Conservation (phyloP, 306 rosid species). For the Trichosanthes truncata region DNA sequence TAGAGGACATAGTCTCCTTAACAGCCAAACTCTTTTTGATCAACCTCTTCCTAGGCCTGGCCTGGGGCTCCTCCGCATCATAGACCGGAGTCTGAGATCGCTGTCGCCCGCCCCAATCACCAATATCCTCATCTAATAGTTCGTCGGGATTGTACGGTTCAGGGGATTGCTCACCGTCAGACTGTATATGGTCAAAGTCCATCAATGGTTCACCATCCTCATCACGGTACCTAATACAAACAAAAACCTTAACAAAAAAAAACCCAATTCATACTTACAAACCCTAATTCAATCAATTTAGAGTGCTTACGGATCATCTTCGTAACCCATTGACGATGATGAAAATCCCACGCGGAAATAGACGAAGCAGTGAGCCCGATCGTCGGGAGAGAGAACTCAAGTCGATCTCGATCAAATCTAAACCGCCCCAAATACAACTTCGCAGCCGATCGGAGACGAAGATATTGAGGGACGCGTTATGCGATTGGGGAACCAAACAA, state of each 20-base stretch:
- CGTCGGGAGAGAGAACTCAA: not conserved
- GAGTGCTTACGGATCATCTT: constrained; percentile 56
- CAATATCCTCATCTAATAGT: constrained; percentile 38
- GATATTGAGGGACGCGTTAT: not conserved
- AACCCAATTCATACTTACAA: constrained; percentile 16
- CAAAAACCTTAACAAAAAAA: not conserved
- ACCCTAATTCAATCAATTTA: constrained; percentile 8
- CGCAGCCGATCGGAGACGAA: constrained; percentile 4
- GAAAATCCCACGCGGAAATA: not conserved
- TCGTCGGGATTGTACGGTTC: constrained; percentile 35
- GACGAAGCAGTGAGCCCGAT: not conserved
- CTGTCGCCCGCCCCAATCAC: constrained; percentile 43
- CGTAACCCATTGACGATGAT: constrained; percentile 47
- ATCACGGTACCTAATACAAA: constrained; percentile 59
- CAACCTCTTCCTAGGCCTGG: constrained; percentile 83
- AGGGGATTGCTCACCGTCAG: constrained; percentile 67
- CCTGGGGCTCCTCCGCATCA: constrained; percentile 38
- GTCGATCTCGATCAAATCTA: not conserved
- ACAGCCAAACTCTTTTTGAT: constrained; percentile 53
- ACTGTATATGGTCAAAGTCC: constrained; percentile 66
- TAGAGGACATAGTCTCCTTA: constrained; percentile 36
- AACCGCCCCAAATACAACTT: not conserved
- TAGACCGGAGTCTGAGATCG: constrained; percentile 77
- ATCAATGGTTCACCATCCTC: constrained; percentile 95
- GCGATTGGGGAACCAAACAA: not conserved